Base-by-base conservation (phyloP, 2,329 filamentous ascomycete species). In the Claviceps arundinis region DNA sequence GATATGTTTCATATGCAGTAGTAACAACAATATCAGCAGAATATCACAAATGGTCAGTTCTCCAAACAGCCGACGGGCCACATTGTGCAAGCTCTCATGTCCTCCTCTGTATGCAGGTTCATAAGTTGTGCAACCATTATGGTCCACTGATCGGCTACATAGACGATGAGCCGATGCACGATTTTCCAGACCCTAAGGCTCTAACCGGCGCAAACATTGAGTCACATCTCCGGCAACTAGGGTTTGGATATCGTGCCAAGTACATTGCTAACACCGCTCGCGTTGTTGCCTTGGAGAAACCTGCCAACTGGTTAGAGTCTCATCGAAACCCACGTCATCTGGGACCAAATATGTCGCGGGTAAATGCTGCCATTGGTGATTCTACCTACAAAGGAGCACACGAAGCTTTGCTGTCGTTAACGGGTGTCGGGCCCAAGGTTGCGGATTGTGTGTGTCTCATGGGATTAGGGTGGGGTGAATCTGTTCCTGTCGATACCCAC, bases 381-480 rank as follows among this genome's bases (percentile, higher is more conserved):
- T 11, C 78, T 58, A 87, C 81, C 4, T 97, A 94, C 66, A 82
- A 81, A 45, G 73, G 78, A 49, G 91, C 93, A 0, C 93, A 96
- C 61, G 82, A 87, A 54, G 78, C 86, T 58, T 74, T 98, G 2
- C 74, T 97, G 1, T 70, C 77, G 5, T 74, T 98, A 22, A 82
- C 89, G 53, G 93, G 93, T 1, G 94, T 98, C 5, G 93, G 93
- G 0, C 93, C 94, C 1, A 98, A 98, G 66, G 93, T 98, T 0
- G 87, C 93, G 5, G 94, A 98, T 65, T 98, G 94, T 63, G 90
- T 97, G 7, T 95, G 87, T 63, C 72, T 98, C 19, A 96, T 98
- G 86, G 94, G 94, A 0, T 71, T 98, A 14, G 91, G 90, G 30
- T 98, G 94, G 91, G 86, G 86, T 37, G 91, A 97, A 68, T 84